phyloP scores from a whole-genome alignment of 441 rosid genomes.

The Populus tomentosa region DNA sequence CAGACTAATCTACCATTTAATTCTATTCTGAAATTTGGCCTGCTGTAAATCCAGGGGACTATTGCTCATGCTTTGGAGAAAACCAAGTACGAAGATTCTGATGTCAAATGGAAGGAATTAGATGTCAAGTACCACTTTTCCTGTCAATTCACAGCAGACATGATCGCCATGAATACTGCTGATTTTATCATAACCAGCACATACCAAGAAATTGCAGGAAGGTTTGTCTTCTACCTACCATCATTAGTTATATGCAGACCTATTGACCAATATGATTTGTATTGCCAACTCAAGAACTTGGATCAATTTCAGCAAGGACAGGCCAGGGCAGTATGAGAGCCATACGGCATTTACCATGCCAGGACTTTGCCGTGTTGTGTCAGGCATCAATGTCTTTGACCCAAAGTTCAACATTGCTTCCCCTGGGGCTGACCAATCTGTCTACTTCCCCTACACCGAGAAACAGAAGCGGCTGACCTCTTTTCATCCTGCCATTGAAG shows the following conservation, averaged over 20 bases:
- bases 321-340: too few relatives aligned
- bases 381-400: too few relatives aligned
- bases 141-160: constrained; percentile 39
- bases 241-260: neutral
- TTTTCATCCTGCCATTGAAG: constrained; percentile 71
- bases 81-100: constrained; percentile 86
- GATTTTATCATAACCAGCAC: constrained; percentile 89
- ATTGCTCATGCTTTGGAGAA: constrained; percentile 94
- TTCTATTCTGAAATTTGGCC: neutral
- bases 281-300: neutral
- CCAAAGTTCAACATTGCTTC: too few relatives aligned
- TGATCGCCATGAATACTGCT: constrained; percentile 76
- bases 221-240: constrained; percentile 31
- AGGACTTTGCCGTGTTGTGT: too few relatives aligned
- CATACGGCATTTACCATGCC: too few relatives aligned
- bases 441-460: too few relatives aligned
- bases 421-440: too few relatives aligned
- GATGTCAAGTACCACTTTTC: constrained; percentile 76
- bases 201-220: constrained; percentile 95
- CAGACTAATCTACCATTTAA: neutral
- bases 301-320: constrained; percentile 25
- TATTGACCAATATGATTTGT: neutral
- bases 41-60: constrained; percentile 45
- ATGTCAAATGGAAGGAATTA: constrained; percentile 76
- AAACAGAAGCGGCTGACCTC: constrained; percentile 19